phyloP scores from a whole-genome alignment of 495 filamentous ascomycete genomes.

The Aspergillus saccharolyticus region DNA sequence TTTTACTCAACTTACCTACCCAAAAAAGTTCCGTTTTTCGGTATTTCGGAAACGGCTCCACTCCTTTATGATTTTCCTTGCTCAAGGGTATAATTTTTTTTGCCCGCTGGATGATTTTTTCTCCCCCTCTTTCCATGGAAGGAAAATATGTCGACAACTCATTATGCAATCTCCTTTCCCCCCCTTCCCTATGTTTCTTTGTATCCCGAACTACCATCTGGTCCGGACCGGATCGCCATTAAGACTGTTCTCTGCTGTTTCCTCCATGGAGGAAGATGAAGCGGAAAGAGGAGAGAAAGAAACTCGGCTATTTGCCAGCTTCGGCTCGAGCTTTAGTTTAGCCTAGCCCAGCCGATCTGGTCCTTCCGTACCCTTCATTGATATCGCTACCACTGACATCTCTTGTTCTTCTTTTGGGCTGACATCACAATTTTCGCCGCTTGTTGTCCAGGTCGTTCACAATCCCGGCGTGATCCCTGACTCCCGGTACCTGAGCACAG shows the following conservation, averaged over 20 bases:
- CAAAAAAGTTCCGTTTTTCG: background rate
- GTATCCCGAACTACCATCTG: background rate
- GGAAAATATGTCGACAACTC: background rate
- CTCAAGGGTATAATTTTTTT: background rate
- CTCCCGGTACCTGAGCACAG: conserved; percentile 35
- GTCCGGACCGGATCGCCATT: background rate
- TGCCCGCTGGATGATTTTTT: background rate
- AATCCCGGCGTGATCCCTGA: conserved; percentile 46
- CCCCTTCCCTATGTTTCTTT: background rate
- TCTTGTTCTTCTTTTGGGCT: no score
- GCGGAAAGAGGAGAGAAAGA: background rate
- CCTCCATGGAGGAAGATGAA: background rate
- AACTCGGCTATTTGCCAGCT: background rate
- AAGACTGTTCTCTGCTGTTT: background rate
- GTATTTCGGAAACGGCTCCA: background rate
- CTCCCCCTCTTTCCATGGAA: background rate
- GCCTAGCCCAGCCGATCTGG: background rate
- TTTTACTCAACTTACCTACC: background rate
- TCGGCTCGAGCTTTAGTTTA: background rate
- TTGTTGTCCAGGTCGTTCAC: conserved; percentile 38
- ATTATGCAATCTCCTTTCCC: background rate
- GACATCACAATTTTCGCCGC: no score
- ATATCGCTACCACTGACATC: background rate
- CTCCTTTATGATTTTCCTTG: background rate
- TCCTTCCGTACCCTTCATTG: background rate